A percentile compares a stretch with the other conserved stretches of the same genome.
phyloP scores from a whole-genome alignment of 2,329 filamentous ascomycete species.

The Hymenoscyphus scutula region DNA sequence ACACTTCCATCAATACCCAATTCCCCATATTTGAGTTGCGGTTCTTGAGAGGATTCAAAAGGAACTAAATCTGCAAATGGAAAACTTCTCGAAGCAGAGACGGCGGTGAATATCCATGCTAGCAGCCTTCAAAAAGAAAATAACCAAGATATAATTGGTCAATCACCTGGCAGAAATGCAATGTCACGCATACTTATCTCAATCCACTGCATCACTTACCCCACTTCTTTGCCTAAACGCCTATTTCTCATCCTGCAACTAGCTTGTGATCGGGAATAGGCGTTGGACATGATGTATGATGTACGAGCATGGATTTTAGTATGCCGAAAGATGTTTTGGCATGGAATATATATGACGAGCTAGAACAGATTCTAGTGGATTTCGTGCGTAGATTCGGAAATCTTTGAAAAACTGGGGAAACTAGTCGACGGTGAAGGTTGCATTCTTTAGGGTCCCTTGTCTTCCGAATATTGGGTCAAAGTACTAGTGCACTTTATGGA shows the following conservation, averaged over 20 bases:
- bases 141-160: neutral
- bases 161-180: neutral
- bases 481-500: neutral
- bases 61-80: neutral
- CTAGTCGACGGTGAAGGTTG: neutral
- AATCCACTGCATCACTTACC: neutral
- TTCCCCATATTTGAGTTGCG: neutral
- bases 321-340: neutral
- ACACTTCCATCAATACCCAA: neutral
- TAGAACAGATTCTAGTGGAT: neutral
- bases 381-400: neutral
- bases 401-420: neutral
- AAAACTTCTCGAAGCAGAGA: neutral
- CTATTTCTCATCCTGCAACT: neutral
- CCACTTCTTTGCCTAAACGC: neutral
- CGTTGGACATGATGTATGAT: slow-evolving; percentile 2
- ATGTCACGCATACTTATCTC: neutral
- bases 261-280: neutral
- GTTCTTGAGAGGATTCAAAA: neutral
- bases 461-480: neutral
- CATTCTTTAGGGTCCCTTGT: neutral
- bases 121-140: neutral
- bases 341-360: neutral
- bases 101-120: slow-evolving; percentile 4
- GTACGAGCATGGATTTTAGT: neutral